phyloP scores from a whole-genome alignment of 371 early-diverging fungal species.

The Mucor velutinosus region DNA sequence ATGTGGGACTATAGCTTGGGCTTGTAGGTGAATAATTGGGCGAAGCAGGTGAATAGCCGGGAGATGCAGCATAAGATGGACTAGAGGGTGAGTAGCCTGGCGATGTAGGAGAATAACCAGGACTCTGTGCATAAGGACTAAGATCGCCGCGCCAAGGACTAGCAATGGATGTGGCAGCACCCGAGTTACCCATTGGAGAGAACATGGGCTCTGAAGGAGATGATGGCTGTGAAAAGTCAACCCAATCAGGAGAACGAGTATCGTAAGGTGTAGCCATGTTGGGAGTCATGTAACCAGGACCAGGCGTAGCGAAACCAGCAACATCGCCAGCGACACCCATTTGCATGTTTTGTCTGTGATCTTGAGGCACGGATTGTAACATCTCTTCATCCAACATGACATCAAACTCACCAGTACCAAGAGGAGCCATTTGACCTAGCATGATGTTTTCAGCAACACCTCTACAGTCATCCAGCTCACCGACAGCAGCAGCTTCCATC shows the following conservation, averaged over 20 bases:
- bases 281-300: conserved; percentile 64
- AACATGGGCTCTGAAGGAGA: conserved; percentile 65
- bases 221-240: conserved; percentile 60
- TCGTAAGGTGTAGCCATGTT: conserved; percentile 58
- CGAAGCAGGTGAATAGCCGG: conserved; percentile 77
- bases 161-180: conserved; percentile 42
- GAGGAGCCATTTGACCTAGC: conserved; percentile 97
- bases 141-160: conserved; percentile 59
- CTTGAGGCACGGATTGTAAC: conserved; percentile 65
- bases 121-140: conserved; percentile 58
- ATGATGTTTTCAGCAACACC: conserved; percentile 99
- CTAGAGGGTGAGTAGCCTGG: conserved; percentile 78
- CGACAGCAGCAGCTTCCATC: conserved; percentile 95
- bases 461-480: conserved; percentile 92
- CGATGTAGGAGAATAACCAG: conserved; percentile 77
- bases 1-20: conserved; percentile 67
- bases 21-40: conserved; percentile 70
- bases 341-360: conserved; percentile 43
- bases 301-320: conserved; percentile 51
- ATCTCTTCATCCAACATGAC: conserved; percentile 91
- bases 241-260: conserved; percentile 59
- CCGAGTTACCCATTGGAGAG: conserved; percentile 68
- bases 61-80: conserved; percentile 68
- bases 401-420: conserved; percentile 98
- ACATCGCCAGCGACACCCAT: conserved; percentile 47